These are phyloP conservation scores for Monilinia fructigena DNA, from an alignment of 2,329 filamentous ascomycete genomes.

Conservation along the genomic window DNA sequence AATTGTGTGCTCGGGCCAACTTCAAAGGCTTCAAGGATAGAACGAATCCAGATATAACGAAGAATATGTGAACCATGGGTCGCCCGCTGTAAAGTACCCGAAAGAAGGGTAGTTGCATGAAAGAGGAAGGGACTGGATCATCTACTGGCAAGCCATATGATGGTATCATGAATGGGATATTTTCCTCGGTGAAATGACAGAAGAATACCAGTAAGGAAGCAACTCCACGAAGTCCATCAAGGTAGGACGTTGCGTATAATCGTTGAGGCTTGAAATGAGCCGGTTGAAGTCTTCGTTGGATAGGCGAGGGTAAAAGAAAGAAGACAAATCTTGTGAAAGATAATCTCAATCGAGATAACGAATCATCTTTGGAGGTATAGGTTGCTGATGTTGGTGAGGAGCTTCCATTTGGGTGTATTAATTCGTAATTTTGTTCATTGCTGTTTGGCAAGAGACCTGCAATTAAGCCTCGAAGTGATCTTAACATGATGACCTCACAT, in stretches of 20 bases:
- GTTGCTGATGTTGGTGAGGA: neutral
- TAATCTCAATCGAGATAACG: constrained; percentile 2
- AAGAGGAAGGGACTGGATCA: constrained; percentile 41
- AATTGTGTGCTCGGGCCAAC: constrained; percentile 44
- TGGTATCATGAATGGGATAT: constrained; percentile 42
- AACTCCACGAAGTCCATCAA: constrained; percentile 51
- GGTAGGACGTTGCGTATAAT: constrained; percentile 44
- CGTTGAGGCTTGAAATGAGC: constrained; percentile 30
- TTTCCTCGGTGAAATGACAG: constrained; percentile 47
- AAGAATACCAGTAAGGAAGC: constrained; percentile 51
- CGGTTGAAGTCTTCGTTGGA: constrained; percentile 39
- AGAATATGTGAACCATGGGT: constrained; percentile 53
- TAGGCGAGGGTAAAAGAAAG: constrained; percentile 37
- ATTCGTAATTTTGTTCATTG: constrained; percentile 18
- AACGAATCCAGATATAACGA: constrained; percentile 52
- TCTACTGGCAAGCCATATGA: constrained; percentile 37
- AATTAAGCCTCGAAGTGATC: constrained; percentile 18
- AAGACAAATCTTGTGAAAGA: constrained; percentile 17
- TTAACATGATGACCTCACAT: constrained; percentile 14
- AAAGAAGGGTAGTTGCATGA: constrained; percentile 48
- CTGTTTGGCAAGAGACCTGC: constrained; percentile 8
- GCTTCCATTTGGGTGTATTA: constrained; percentile 2
- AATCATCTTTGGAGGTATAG: constrained; percentile 10
- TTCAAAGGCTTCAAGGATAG: constrained; percentile 48
- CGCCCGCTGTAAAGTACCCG: constrained; percentile 48